Conservation (phyloP, 441 rosid species). For the Pelargonium cotyledonis region DNA sequence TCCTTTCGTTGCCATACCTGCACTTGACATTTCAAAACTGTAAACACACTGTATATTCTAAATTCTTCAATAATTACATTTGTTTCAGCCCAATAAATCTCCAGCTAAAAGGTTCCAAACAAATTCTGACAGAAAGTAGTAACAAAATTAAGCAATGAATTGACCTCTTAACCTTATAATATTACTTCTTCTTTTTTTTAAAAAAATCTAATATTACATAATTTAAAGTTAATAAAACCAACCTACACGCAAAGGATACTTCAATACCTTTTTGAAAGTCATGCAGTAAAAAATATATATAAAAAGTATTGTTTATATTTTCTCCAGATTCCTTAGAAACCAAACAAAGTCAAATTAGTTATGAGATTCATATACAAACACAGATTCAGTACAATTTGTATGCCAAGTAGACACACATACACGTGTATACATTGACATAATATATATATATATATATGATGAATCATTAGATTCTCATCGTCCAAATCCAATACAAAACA, state of each 20-base stretch:
- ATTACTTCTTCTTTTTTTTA: too few species aligned
- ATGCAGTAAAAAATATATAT: background rate
- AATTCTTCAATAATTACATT: background rate
- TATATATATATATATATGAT: background rate
- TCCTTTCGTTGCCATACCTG: slow-evolving; percentile 45
- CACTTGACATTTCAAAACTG: background rate
- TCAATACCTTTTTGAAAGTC: background rate
- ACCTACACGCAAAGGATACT: background rate
- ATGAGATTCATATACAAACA: background rate
- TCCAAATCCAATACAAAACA: background rate
- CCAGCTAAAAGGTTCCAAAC: background rate
- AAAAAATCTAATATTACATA: too few species aligned
- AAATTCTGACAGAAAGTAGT: background rate
- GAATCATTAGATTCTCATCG: background rate
- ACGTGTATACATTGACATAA: background rate
- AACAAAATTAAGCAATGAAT: background rate
- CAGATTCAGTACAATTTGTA: background rate
- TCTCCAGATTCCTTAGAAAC: background rate
- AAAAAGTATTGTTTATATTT: background rate
- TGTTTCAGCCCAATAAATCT: background rate
- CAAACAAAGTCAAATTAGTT: background rate
- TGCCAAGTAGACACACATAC: background rate
- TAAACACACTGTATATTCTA: background rate
- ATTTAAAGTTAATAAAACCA: background rate
- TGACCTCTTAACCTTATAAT: background rate